Percentiles rank a stretch among this genome's conserved stretches.
These are phyloP conservation scores for Zalaria sp. DNA, from an alignment of 2,329 filamentous ascomycete species.

Conservation along the genomic window DNA sequence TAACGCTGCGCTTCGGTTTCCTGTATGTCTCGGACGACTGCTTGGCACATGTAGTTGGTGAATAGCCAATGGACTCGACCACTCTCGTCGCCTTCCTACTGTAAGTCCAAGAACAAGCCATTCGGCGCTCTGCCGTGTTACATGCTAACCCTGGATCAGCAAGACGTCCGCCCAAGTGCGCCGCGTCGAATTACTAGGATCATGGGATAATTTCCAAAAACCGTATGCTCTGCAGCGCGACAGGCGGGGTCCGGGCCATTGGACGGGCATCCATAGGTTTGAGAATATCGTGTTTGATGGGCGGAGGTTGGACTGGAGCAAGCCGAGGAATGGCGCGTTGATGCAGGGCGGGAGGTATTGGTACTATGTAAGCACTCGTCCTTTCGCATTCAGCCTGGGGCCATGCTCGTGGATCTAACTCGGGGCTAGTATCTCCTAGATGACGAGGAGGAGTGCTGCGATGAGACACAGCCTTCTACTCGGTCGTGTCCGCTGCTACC, in stretches of 20 bases:
- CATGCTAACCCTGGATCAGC: constrained; percentile 2
- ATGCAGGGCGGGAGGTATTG: constrained; percentile 92
- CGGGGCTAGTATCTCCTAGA: constrained; percentile 62
- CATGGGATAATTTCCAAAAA: constrained; percentile 86
- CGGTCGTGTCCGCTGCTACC: constrained; percentile 74
- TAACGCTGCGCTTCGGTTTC: too few relatives aligned
- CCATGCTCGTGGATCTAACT: constrained; percentile 13
- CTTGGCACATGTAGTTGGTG: too few relatives aligned
- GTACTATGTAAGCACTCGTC: constrained; percentile 64
- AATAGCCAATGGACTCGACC: constrained; percentile 16
- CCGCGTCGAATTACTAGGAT: constrained; percentile 71
- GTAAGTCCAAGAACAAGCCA: constrained; percentile 6
- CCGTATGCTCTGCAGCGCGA: constrained; percentile 74
- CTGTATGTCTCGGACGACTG: too few relatives aligned
- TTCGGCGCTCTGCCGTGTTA: neutral
- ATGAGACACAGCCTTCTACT: constrained; percentile 58
- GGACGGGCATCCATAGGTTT: constrained; percentile 80
- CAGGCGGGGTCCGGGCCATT: constrained; percentile 56
- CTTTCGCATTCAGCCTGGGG: constrained; percentile 3
- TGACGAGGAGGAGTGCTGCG: constrained; percentile 61
- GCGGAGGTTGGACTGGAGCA: constrained; percentile 34
- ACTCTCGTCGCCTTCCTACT: constrained; percentile 25
- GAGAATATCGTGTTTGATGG: constrained; percentile 76
- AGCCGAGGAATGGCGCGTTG: constrained; percentile 60
- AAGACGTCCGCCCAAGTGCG: constrained; percentile 36